Evolutionary conservation across 1,284 basidiomycete species (phyloP).

Genomic region (Ceratorhiza oryzae-sativae): DNA sequence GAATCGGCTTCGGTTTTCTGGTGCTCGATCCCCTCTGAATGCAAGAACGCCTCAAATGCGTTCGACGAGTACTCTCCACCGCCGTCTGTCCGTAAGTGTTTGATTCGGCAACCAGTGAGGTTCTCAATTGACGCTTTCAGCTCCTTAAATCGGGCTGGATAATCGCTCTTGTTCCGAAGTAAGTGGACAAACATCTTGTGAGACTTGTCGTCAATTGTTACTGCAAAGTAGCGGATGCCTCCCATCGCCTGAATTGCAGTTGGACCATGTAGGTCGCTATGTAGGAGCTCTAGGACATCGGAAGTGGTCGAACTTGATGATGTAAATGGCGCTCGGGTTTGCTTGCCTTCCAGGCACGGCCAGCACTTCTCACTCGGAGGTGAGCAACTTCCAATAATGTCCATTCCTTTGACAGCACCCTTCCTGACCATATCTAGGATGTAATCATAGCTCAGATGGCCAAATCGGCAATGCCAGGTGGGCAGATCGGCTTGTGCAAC

Average conservation of each 20-base stretch:
- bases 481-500: conserved; percentile 15
- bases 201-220: conserved; percentile 15
- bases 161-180: conserved; percentile 1
- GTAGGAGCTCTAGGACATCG: conserved; percentile 49
- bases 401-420: conserved; percentile 11
- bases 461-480: conserved; percentile 11
- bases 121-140: conserved; percentile 48
- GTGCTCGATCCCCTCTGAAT: conserved; percentile 44
- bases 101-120: conserved; percentile 41
- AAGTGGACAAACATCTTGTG: conserved; percentile 8
- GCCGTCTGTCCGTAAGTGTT: conserved; percentile 44
- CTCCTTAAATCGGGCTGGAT: conserved; percentile 45
- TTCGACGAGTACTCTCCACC: conserved; percentile 45
- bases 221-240: conserved; percentile 5
- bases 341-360: conserved; percentile 30
- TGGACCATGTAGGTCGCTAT: conserved; percentile 41
- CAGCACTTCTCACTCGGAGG: conserved; percentile 1
- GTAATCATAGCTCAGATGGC: conserved; percentile 16
- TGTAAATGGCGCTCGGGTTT: conserved; percentile 30
- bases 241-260: neutral
- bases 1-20: conserved; percentile 40
- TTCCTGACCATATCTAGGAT: conserved; percentile 15
- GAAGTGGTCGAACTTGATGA: too few relatives aligned
- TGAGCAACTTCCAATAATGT: conserved; percentile 6
- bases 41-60: conserved; percentile 40